Conservation (phyloP, 257 asterid genomes). For the Coffea eugenioides region DNA sequence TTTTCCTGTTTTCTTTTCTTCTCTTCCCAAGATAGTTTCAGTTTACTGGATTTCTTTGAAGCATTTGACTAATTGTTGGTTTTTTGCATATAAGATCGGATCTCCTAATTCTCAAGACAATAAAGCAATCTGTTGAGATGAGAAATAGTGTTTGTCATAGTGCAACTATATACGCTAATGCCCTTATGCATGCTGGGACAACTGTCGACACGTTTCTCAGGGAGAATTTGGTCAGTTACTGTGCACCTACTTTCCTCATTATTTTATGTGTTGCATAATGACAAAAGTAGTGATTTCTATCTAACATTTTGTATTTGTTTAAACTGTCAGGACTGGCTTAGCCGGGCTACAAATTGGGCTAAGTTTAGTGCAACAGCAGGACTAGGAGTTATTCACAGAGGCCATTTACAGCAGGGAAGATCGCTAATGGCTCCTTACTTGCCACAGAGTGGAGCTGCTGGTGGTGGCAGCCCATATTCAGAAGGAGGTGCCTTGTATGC, state of each 20-base stretch:
- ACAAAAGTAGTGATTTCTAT: not conserved
- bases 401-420: conserved; percentile 96
- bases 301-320: not conserved
- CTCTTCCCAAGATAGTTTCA: not conserved
- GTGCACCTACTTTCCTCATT: not conserved
- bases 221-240: conserved; percentile 72
- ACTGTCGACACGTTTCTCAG: conserved; percentile 94
- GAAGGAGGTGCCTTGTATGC: conserved; percentile 99
- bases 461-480: conserved; percentile 94
- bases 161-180: conserved; percentile 94
- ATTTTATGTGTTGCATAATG: not conserved
- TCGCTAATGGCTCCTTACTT: conserved; percentile 97
- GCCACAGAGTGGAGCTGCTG: conserved; percentile 95
- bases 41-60: not conserved
- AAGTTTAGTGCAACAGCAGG: conserved; percentile 99
- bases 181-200: conserved; percentile 99
- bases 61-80: not conserved
- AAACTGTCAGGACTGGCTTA: conserved; percentile 80
- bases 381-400: conserved; percentile 92
- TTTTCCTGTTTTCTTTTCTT: conserved; percentile 4
- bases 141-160: conserved; percentile 94
- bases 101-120: conserved; percentile 92
- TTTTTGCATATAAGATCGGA: conserved; percentile 63
- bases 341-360: conserved; percentile 99
- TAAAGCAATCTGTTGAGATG: conserved; percentile 97